Evolutionary conservation across 208 protist genomes (phyloP).

Genomic region (Acanthamoeba castellanii): DNA sequence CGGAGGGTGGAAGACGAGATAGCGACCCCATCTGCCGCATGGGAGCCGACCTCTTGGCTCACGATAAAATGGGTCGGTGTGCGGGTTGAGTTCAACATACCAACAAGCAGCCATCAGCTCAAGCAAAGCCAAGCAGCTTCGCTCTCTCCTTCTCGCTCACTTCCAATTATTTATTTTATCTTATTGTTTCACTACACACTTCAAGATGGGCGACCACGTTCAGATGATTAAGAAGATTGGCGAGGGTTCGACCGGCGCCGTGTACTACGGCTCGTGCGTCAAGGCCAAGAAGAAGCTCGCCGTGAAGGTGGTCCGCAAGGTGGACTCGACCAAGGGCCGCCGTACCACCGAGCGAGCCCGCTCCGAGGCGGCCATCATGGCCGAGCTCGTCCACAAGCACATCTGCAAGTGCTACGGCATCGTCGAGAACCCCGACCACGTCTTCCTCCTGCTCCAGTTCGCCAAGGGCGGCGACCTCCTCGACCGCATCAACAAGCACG

Average conservation of each 20-base stretch:
- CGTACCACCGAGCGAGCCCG: slow-evolving; percentile 10
- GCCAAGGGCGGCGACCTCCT: slow-evolving; percentile 58
- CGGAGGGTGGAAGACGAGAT: background rate
- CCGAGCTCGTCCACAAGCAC: slow-evolving; percentile 38
- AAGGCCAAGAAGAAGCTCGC: slow-evolving; percentile 69
- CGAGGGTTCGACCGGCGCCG: slow-evolving; percentile 38
- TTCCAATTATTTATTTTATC: background rate
- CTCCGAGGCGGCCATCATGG: slow-evolving; percentile 27
- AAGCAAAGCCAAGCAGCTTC: no score
- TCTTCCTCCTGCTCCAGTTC: slow-evolving; percentile 59
- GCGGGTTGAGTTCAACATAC: no score
- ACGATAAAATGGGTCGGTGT: no score
- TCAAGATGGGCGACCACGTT: slow-evolving; percentile 43
- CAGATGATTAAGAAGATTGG: slow-evolving; percentile 46
- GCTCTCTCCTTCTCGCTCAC: background rate
- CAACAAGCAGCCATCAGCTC: no score
- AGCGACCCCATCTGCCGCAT: background rate
- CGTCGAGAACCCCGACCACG: slow-evolving; percentile 51
- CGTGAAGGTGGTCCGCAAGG: slow-evolving; percentile 32
- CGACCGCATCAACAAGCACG: slow-evolving; percentile 34
- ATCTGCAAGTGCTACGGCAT: slow-evolving; percentile 47
- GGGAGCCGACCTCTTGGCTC: background rate
- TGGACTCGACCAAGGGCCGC: slow-evolving; percentile 48
- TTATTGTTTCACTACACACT: background rate
- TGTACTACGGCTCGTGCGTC: slow-evolving; percentile 56